Evolutionary conservation across 176 grass and related monocot species (phyloP).

Genomic region (Typha latifolia): DNA sequence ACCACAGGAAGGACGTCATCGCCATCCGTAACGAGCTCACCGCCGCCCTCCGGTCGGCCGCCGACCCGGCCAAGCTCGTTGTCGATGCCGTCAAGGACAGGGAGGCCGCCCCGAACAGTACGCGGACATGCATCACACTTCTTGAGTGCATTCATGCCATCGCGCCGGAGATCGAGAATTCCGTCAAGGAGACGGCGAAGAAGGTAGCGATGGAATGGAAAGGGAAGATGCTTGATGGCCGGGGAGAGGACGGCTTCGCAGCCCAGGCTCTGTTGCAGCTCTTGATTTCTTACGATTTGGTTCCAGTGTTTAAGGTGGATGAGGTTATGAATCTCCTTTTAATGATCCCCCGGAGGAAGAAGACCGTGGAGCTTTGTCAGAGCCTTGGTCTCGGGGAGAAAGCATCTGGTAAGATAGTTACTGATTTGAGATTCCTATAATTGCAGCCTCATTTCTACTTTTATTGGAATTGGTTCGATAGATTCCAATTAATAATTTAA

Average conservation of each 20-base stretch:
- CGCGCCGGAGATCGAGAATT: neutral
- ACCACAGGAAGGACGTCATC: neutral
- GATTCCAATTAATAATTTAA: too few species aligned
- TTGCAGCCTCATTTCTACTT: too few species aligned
- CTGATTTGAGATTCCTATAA: too few species aligned
- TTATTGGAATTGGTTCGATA: too few species aligned
- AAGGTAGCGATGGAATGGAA: slow-evolving; percentile 13
- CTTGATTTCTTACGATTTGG: slow-evolving; percentile 1
- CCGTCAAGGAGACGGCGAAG: slow-evolving; percentile 1
- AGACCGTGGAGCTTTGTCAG: slow-evolving; percentile 12
- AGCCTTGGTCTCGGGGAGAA: neutral
- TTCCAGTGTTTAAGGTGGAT: slow-evolving; percentile 11
- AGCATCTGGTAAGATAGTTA: slow-evolving; percentile 12
- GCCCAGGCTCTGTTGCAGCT: slow-evolving; percentile 5
- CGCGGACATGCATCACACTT: slow-evolving; percentile 8
- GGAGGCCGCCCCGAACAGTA: slow-evolving; percentile 10
- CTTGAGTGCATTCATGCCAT: slow-evolving; percentile 15
- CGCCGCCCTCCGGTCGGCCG: slow-evolving; percentile 5
- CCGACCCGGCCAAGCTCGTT: slow-evolving; percentile 30
- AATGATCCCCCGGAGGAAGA: slow-evolving; percentile 8
- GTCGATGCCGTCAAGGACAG: slow-evolving; percentile 24
- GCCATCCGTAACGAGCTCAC: neutral
- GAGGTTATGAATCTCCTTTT: slow-evolving; percentile 10
- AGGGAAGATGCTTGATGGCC: neutral
- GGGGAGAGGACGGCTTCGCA: slow-evolving; percentile 3